A percentile compares a stretch with the other conserved stretches of the same genome.
Conservation (phyloP, 2,329 filamentous ascomycete genomes). For the Coniochaeta pulveracea region DNA sequence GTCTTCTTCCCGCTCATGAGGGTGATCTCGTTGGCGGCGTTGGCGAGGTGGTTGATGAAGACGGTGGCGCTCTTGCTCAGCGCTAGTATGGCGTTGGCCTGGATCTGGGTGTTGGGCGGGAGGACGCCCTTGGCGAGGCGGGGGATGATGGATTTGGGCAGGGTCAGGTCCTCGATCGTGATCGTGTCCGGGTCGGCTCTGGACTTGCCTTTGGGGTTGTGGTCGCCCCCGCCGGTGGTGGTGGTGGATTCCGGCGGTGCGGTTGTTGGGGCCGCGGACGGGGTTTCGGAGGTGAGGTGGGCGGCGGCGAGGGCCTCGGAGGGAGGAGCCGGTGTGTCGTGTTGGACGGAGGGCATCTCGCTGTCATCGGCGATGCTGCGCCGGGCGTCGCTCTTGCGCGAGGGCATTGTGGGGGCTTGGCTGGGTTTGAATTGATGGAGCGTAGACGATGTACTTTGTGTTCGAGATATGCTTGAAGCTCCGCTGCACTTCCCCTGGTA, state of each 20-base stretch:
- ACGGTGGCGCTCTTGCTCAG: conserved; percentile 74
- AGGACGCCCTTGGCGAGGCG: conserved; percentile 70
- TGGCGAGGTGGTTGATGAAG: conserved; percentile 71
- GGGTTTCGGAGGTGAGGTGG: conserved; percentile 6
- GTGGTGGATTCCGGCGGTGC: conserved; percentile 8
- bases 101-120: conserved; percentile 71
- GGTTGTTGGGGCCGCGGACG: conserved; percentile 9
- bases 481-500: no score
- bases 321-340: neutral
- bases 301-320: neutral
- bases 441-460: neutral
- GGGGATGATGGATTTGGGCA: conserved; percentile 74
- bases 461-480: no score
- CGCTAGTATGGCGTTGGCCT: conserved; percentile 69
- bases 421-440: neutral
- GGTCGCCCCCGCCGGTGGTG: no score
- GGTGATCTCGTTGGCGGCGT: conserved; percentile 66
- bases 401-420: conserved; percentile 31
- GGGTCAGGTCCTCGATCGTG: conserved; percentile 57
- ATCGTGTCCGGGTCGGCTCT: conserved; percentile 21
- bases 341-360: conserved; percentile 6
- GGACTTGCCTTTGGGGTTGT: conserved; percentile 12
- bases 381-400: conserved; percentile 38
- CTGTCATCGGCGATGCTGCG: conserved; percentile 31
- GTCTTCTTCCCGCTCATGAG: conserved; percentile 61